Percentiles rank a stretch among this genome's conserved stretches.
Evolutionary conservation across 2,329 filamentous ascomycete species (phyloP).

Genomic region (Alternaria consortialis): DNA sequence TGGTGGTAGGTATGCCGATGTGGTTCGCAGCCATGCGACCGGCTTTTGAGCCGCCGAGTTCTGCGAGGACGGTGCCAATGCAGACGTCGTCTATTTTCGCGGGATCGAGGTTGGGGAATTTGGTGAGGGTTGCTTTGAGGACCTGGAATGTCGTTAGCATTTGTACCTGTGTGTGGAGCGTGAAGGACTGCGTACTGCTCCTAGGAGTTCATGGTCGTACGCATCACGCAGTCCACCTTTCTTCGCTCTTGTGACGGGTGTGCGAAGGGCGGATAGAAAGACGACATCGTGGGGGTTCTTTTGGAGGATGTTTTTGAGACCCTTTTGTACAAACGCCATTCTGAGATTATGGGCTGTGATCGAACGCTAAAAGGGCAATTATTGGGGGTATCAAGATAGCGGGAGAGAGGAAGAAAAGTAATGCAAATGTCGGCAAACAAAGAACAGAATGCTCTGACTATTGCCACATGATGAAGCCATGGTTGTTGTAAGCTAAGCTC

Average conservation of each 20-base stretch:
- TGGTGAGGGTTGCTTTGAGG: slow-evolving; percentile 73
- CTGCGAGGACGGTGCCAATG: slow-evolving; percentile 88
- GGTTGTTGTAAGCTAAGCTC: slow-evolving; percentile 34
- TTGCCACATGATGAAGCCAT: slow-evolving; percentile 32
- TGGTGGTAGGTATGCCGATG: slow-evolving; percentile 76
- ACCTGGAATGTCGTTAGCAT: slow-evolving; percentile 48
- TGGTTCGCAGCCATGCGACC: slow-evolving; percentile 91
- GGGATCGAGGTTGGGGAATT: slow-evolving; percentile 76
- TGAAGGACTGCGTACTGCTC: slow-evolving; percentile 56
- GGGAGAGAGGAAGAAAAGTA: neutral
- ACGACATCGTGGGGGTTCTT: slow-evolving; percentile 85
- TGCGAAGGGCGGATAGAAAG: slow-evolving; percentile 89
- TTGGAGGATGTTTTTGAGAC: slow-evolving; percentile 77
- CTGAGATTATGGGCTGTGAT: slow-evolving; percentile 12
- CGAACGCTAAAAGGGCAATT: slow-evolving; percentile 22
- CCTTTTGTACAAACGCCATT: slow-evolving; percentile 64
- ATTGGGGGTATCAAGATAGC: slow-evolving; percentile 11
- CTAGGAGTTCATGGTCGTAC: slow-evolving; percentile 88
- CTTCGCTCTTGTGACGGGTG: slow-evolving; percentile 83
- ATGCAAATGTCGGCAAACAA: slow-evolving; percentile 2
- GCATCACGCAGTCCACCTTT: slow-evolving; percentile 86
- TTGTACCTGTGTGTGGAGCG: slow-evolving; percentile 52
- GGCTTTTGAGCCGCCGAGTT: slow-evolving; percentile 89
- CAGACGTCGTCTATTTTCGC: slow-evolving; percentile 79
- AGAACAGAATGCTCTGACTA: slow-evolving; percentile 10